Evolutionary conservation across 2,329 filamentous ascomycete species (phyloP), one percentile per base, ranked within the genome.

Genomic region (Aspergillus udagawae): DNA sequence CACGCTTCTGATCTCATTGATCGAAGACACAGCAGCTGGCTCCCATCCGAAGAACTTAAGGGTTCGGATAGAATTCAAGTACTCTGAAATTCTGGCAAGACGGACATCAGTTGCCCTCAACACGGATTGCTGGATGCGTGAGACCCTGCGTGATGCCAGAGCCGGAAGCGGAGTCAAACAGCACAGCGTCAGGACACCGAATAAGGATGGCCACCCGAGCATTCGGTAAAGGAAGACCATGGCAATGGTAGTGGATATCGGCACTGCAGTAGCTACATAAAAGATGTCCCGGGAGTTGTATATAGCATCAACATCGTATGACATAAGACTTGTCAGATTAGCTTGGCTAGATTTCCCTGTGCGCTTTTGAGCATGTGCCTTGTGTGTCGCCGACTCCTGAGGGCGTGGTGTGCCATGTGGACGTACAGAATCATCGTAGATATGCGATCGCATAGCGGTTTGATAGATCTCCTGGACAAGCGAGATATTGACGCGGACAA

Each of bases 21-120:
- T 79, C 52, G 77, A 79, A n/a, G 78, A 72, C 10, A 79, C 76
- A 59, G 83, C 79, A 32, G 80, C 76, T 20, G 78, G 75, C 64
- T 86, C 83, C 83, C 83, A 86, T 2, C 81, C 81, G 66, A 86
- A 85, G 62, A 84, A 85, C 64, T 86, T 86, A 69, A 86, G 79
- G 17, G 81, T 81, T 10, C 80, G 78, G 55, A 86, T 84, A 7
- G 83, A 83, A 27, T 77, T 72, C 27, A 86, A 74, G 61, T 84
- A 85, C 63, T 86, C 83, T 1, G 82, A 81, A 20, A 85, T 79
- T 21, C 82, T 76, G 1, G 82, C 84, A 54, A 86, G 81, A 27
- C 83, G 80, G 17, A 77, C 75, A 65, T 86, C 83, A 50, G 84
- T 83, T 23, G 82, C 80, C 54, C 78, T 77, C 60, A 82, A 81